Conservation (phyloP, 73 alveolate genomes). For the Stentor coeruleus region DNA sequence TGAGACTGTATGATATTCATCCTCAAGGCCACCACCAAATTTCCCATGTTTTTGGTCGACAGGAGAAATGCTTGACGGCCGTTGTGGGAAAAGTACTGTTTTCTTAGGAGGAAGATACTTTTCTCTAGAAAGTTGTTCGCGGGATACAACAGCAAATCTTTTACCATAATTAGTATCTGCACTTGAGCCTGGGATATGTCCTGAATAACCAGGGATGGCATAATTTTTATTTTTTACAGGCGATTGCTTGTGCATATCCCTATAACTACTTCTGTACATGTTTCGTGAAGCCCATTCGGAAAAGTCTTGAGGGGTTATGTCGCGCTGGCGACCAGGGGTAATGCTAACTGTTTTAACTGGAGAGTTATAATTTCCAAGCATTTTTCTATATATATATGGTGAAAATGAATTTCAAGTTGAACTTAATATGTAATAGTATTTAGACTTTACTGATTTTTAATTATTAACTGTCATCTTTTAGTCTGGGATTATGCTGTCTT, state of each 20-base stretch:
- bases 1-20: constrained; percentile 23
- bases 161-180: constrained; percentile 21
- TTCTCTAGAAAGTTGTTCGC: background rate
- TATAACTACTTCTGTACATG: constrained; percentile 7
- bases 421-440: no score
- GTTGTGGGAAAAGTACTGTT: constrained; percentile 15
- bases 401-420: no score
- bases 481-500: no score
- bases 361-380: constrained; percentile 22
- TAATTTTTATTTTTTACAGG: constrained; percentile 15
- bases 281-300: constrained; percentile 14
- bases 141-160: background rate
- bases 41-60: background rate
- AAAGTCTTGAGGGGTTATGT: constrained; percentile 2
- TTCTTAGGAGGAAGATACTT: background rate
- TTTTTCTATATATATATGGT: no score
- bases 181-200: constrained; percentile 22
- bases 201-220: constrained; percentile 25
- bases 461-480: no score
- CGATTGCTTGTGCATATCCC: background rate
- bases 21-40: constrained; percentile 30
- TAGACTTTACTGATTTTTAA: no score
- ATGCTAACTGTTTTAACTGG: background rate
- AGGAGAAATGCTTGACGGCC: constrained; percentile 8
- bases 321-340: background rate